Evolutionary conservation across 441 rosid genomes (phyloP).

Genomic region (Manihot esculenta): DNA sequence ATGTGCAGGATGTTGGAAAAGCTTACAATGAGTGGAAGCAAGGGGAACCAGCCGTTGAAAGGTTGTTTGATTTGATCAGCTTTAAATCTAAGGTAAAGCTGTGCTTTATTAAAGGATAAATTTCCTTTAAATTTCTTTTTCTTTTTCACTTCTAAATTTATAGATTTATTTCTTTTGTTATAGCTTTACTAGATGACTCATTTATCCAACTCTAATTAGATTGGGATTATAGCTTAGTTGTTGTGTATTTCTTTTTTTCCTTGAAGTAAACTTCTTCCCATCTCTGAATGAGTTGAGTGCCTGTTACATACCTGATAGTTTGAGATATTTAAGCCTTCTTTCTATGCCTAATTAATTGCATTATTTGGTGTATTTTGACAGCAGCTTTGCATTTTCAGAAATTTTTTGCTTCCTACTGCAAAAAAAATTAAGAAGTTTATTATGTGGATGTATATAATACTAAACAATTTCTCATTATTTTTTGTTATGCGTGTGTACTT

Average conservation of each 20-base stretch:
- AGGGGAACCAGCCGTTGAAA: slow-evolving; percentile 90
- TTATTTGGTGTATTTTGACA: neutral
- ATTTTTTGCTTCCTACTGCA: neutral
- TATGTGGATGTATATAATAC: neutral
- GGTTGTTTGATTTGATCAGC: slow-evolving; percentile 65
- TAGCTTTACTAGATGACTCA: no score
- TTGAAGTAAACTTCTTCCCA: neutral
- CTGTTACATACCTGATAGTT: neutral
- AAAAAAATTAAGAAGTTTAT: neutral
- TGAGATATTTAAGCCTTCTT: neutral
- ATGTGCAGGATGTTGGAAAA: slow-evolving; percentile 76
- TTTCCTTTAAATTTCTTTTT: slow-evolving; percentile 7
- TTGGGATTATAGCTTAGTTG: no score
- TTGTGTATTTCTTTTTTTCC: neutral
- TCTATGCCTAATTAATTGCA: neutral
- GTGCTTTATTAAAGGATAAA: slow-evolving; percentile 1
- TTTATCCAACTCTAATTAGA: no score
- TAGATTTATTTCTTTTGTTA: neutral
- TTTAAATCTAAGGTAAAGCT: slow-evolving; percentile 57
- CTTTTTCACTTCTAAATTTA: neutral
- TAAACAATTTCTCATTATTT: neutral
- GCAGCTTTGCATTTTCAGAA: neutral
- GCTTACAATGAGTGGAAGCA: slow-evolving; percentile 94
- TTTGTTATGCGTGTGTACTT: neutral
- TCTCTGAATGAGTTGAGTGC: neutral